phyloP scores from a whole-genome alignment of 257 asterid species.

The Gardenia jasminoides region DNA sequence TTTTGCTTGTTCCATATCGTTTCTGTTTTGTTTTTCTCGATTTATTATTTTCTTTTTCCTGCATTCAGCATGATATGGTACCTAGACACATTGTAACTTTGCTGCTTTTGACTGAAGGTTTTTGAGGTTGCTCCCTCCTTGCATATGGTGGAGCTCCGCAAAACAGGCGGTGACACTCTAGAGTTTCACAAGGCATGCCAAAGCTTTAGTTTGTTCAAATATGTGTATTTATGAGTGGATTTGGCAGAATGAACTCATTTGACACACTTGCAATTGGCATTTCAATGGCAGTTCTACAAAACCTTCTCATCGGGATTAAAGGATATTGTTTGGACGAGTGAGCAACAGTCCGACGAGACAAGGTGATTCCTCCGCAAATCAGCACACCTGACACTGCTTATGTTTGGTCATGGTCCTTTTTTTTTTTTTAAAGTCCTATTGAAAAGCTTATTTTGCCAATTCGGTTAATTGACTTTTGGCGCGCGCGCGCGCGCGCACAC shows the following conservation, averaged over 20 bases:
- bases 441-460: background rate
- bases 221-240: background rate
- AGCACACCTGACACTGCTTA: background rate
- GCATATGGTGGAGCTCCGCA: conserved; percentile 83
- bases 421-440: background rate
- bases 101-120: conserved; percentile 41
- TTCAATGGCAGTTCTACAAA: conserved; percentile 59
- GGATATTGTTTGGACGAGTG: conserved; percentile 69
- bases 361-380: conserved; percentile 22
- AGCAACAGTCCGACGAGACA: conserved; percentile 35
- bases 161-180: conserved; percentile 79
- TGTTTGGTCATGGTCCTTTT: background rate
- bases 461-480: background rate
- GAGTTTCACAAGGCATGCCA: conserved; percentile 77
- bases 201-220: background rate
- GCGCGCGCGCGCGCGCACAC: no score
- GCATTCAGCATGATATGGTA: background rate
- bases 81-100: background rate
- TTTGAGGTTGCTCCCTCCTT: conserved; percentile 85
- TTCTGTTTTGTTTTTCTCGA: background rate
- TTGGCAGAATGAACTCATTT: background rate
- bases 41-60: background rate
- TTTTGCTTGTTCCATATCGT: background rate
- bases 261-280: background rate
- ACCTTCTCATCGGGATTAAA: conserved; percentile 66